Evolutionary conservation across 345 rosid species (phyloP).

Genomic region (Eucalyptus microcorys): DNA sequence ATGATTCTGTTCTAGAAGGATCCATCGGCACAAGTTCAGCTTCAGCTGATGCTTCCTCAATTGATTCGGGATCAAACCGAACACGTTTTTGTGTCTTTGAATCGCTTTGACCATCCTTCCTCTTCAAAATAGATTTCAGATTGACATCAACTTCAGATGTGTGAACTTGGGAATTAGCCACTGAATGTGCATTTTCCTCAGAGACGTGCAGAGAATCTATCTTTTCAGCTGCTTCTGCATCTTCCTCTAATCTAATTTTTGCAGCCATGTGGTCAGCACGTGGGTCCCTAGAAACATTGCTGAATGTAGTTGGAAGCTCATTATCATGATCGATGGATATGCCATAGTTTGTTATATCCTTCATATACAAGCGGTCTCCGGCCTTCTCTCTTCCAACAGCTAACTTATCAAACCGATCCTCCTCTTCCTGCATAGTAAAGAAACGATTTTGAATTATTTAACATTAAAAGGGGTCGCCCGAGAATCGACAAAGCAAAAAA

Average conservation of each 20-base stretch:
- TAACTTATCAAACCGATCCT: conserved; percentile 70
- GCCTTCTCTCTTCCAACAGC: conserved; percentile 51
- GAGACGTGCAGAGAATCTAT: conserved; percentile 3
- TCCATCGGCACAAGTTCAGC: conserved; percentile 14
- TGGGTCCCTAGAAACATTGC: conserved; percentile 28
- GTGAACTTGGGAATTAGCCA: neutral
- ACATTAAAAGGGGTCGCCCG: neutral
- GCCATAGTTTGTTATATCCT: conserved; percentile 18
- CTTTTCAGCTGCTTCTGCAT: conserved; percentile 40
- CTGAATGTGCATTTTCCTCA: neutral
- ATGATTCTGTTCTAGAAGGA: neutral
- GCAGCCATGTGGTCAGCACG: conserved; percentile 72
- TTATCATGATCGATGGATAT: conserved; percentile 20
- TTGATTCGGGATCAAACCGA: conserved; percentile 53
- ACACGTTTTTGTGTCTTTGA: conserved; percentile 62
- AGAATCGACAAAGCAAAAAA: neutral
- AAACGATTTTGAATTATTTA: neutral
- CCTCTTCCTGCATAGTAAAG: conserved; percentile 56
- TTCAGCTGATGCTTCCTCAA: conserved; percentile 9
- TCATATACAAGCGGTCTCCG: conserved; percentile 41
- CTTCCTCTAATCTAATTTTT: conserved; percentile 63
- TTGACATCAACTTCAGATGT: conserved; percentile 20
- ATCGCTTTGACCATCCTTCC: conserved; percentile 39
- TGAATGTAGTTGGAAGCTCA: conserved; percentile 14
- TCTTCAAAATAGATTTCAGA: conserved; percentile 65